Evolutionary conservation across 83 land plant genomes (phyloP), one percentile per base, ranked within the genome.

Genomic region (Larix sibirica): DNA sequence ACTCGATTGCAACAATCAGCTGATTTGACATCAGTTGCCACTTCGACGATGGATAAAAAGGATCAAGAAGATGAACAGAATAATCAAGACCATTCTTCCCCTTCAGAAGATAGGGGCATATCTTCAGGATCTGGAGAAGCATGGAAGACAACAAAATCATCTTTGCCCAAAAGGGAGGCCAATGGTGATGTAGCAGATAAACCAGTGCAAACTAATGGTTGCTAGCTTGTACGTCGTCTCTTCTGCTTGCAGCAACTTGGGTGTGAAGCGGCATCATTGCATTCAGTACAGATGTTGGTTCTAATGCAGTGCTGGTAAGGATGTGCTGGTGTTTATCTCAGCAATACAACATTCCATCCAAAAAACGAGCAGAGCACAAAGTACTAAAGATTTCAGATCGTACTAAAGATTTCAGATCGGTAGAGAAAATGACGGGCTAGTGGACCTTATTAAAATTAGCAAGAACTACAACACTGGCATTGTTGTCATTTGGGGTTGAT

Each of bases 181-280:
- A 78, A 60, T 18, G 80, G 62, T 54, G 64, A 78, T 12, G 63
- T 28, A 31, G 36, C 33, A 16, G 80, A 78, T 28, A 78, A 60
- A 36, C 6, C 33, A 58, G 80, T 60, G 64, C 80, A 78, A 21
- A 6, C 80, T 59, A 78, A 78, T 78, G 80, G 80, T 59, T 78
- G 62, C 28, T 78, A 78, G 80, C 20, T 31, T 78, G 62, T 13
- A 54, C 58, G 40, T 9, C 21, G 63, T 18, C 79, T 77, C 3
- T 20, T 77, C 28, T 56, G 36, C 80, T 77, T 77, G 80, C 80
- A 60, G 24, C 1, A 28, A 5, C 20, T 31, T 78, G 63, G 40
- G 3, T 58, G 63, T 31, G 23, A 28, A 58, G 20, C 36, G 36
- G 36, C 18, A 14, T 21, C 26, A 28, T 79, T 79, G 17, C 80